These are phyloP conservation scores for Ceratonia siliqua DNA, from an alignment of 306 rosid species.

Conservation along the genomic window DNA sequence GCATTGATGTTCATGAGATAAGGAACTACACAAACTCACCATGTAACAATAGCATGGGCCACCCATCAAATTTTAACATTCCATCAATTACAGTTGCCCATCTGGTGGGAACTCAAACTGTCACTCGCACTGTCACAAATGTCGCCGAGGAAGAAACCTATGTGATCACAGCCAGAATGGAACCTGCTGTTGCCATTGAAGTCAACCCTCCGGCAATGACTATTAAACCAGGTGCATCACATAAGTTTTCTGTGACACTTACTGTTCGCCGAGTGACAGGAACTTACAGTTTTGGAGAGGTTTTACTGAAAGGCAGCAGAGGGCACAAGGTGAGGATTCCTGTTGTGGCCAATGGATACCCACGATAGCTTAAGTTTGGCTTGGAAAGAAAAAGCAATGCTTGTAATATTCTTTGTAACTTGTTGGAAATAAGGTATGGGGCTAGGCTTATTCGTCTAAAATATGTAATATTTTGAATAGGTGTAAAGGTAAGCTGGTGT, in stretches of 20 bases:
- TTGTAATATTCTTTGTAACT: conserved; percentile 92
- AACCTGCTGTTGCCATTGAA: conserved; percentile 82
- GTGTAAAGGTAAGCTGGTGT: conserved; percentile 69
- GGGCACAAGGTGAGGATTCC: conserved; percentile 97
- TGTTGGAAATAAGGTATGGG: conserved; percentile 72
- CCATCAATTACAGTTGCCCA: conserved; percentile 88
- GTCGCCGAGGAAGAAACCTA: conserved; percentile 93
- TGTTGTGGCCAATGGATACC: conserved; percentile 86
- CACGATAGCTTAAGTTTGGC: conserved; percentile 55
- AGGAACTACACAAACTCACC: conserved; percentile 72
- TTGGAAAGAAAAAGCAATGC: conserved; percentile 41
- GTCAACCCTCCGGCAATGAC: conserved; percentile 88
- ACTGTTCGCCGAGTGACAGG: conserved; percentile 82
- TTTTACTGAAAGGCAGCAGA: conserved; percentile 84
- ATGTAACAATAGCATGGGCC: conserved; percentile 75
- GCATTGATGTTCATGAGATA: conserved; percentile 77
- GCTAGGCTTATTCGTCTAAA: conserved; percentile 55
- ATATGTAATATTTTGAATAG: conserved; percentile 50
- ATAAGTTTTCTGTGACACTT: conserved; percentile 72
- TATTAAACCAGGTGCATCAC: conserved; percentile 67
- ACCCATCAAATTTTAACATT: conserved; percentile 77
- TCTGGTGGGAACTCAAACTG: conserved; percentile 68
- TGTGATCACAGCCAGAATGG: conserved; percentile 75
- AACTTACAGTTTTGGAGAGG: conserved; percentile 86
- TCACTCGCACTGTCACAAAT: conserved; percentile 79